phyloP scores from a whole-genome alignment of 2,329 filamentous ascomycete genomes.

The Onygena corvina region DNA sequence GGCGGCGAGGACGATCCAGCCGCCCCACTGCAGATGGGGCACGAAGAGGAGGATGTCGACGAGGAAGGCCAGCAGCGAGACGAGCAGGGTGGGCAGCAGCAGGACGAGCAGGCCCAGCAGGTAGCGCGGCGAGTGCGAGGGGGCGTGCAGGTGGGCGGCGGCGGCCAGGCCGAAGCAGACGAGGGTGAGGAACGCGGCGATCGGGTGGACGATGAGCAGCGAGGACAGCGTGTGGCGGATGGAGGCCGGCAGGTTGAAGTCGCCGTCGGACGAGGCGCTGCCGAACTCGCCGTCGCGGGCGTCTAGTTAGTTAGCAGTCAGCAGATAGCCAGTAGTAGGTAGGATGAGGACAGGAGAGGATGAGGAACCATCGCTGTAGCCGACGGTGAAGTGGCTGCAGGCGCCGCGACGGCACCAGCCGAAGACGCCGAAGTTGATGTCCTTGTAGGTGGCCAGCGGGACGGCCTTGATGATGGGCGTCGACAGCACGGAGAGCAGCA shows the following conservation, averaged over 20 bases:
- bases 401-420: conserved; percentile 59
- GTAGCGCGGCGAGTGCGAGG: conserved; percentile 81
- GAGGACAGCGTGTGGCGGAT: conserved; percentile 62
- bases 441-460: conserved; percentile 63
- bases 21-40: conserved; percentile 85
- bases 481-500: conserved; percentile 79
- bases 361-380: conserved; percentile 68
- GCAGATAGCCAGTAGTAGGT: no score
- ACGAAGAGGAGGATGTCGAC: conserved; percentile 91
- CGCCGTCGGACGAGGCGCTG: conserved; percentile 32
- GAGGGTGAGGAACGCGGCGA: conserved; percentile 75
- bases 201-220: conserved; percentile 83
- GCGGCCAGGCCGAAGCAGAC: conserved; percentile 70
- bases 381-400: conserved; percentile 66
- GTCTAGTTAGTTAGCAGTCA: background rate
- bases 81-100: conserved; percentile 69
- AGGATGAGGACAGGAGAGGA: no score
- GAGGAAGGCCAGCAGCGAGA: conserved; percentile 76
- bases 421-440: conserved; percentile 81
- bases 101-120: conserved; percentile 76
- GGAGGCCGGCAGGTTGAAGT: conserved; percentile 54
- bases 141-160: conserved; percentile 72
- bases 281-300: conserved; percentile 38
- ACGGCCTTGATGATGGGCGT: conserved; percentile 79
- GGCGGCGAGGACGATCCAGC: conserved; percentile 81